Conservation (phyloP, 257 asterid genomes). For the Jaltomata sinuosa region DNA sequence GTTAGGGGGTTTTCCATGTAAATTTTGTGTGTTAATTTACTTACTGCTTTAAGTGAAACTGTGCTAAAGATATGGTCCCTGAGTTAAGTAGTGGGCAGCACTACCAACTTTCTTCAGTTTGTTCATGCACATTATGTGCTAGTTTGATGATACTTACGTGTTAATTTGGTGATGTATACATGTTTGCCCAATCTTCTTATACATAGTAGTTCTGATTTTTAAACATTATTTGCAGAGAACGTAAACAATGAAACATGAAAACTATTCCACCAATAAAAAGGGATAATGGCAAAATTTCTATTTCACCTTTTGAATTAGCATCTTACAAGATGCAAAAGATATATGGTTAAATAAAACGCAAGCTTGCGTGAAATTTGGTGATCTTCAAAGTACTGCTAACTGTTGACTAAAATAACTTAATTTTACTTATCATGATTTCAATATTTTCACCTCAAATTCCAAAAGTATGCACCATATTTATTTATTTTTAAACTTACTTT, state of each 20-base stretch:
- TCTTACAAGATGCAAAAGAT: conserved; percentile 25
- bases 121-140: too few relatives aligned
- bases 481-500: too few relatives aligned
- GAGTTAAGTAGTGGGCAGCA: too few relatives aligned
- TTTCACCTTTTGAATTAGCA: background rate
- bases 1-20: too few relatives aligned
- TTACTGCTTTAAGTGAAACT: too few relatives aligned
- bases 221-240: background rate
- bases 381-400: conserved; percentile 15
- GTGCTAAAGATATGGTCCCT: too few relatives aligned
- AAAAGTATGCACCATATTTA: background rate
- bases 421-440: conserved; percentile 27
- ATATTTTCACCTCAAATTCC: conserved; percentile 5
- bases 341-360: conserved; percentile 25
- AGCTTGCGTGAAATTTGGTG: conserved; percentile 13
- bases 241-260: background rate
- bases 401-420: conserved; percentile 24
- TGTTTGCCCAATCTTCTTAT: too few relatives aligned
- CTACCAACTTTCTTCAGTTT: too few relatives aligned
- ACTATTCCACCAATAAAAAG: background rate
- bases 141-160: too few relatives aligned
- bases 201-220: too few relatives aligned
- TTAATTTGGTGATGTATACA: too few relatives aligned
- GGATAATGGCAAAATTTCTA: background rate
- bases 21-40: too few relatives aligned